These are phyloP conservation scores for Trichoderma sp. DNA, from an alignment of 2,329 filamentous ascomycete species.

Conservation along the genomic window DNA sequence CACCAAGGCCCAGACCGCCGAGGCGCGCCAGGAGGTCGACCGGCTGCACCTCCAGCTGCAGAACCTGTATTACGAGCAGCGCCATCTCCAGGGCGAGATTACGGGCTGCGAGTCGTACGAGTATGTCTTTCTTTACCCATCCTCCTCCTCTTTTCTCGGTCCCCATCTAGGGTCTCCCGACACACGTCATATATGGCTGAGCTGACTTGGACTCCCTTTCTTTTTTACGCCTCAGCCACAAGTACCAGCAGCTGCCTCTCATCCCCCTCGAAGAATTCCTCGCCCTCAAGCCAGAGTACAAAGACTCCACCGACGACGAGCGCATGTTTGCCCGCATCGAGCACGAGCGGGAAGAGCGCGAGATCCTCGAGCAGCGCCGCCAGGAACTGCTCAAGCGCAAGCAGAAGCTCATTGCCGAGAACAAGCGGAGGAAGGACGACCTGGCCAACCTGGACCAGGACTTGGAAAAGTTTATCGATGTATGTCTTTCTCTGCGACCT, in stretches of 20 bases:
- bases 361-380: constrained; percentile 81
- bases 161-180: too few species aligned
- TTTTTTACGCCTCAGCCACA: constrained; percentile 61
- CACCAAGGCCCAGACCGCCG: constrained; percentile 83
- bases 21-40: constrained; percentile 89
- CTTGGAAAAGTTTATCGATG: constrained; percentile 91
- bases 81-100: constrained; percentile 88
- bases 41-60: constrained; percentile 88
- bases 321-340: constrained; percentile 90
- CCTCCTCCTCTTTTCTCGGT: constrained; percentile 50
- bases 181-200: too few species aligned
- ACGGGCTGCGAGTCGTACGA: constrained; percentile 87
- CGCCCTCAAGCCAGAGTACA: constrained; percentile 71
- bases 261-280: constrained; percentile 84
- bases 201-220: not conserved
- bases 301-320: constrained; percentile 71
- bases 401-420: constrained; percentile 66
- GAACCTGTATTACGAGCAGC: constrained; percentile 95
- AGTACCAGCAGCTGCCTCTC: constrained; percentile 82
- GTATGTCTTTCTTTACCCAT: constrained; percentile 53
- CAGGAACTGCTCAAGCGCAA: constrained; percentile 71
- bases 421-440: constrained; percentile 92
- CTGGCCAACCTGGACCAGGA: constrained; percentile 88
- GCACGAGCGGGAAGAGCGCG: constrained; percentile 82
- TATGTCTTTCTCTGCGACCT: constrained; percentile 44